These are phyloP conservation scores for Arabis alpina DNA, from an alignment of 345 rosid species.

Conservation along the genomic window DNA sequence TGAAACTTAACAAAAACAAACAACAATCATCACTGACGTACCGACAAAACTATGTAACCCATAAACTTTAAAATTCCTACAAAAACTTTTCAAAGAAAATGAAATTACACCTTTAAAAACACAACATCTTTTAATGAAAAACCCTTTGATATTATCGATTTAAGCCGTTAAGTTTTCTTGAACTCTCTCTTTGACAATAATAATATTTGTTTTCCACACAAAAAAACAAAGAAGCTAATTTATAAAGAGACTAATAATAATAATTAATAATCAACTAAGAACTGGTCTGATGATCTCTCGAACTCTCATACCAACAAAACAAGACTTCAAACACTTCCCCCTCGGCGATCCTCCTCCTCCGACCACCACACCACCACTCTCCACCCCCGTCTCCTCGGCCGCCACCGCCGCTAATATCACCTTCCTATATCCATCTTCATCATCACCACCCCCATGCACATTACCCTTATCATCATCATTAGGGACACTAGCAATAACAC, in stretches of 20 bases:
- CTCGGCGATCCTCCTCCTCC: conserved; percentile 48
- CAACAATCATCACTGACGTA: not conserved
- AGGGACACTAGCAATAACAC: not conserved
- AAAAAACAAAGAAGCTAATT: not conserved
- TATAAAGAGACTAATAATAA: conserved; percentile 2
- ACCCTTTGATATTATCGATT: not conserved
- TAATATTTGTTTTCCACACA: conserved; percentile 12
- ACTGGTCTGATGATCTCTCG: conserved; percentile 43
- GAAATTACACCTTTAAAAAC: not conserved
- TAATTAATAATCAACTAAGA: conserved; percentile 31
- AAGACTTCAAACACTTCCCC: conserved; percentile 46
- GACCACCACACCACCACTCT: conserved; percentile 25
- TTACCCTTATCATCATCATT: conserved; percentile 26
- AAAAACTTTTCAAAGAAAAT: not conserved
- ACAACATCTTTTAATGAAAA: not conserved
- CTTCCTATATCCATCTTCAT: conserved; percentile 31
- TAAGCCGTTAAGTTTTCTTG: conserved; percentile 30
- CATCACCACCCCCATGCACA: conserved; percentile 40
- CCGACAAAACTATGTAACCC: not conserved
- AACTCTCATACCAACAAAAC: conserved; percentile 40
- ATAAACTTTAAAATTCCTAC: not conserved
- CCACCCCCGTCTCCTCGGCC: conserved; percentile 31
- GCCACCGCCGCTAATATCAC: conserved; percentile 21
- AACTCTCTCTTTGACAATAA: not conserved
- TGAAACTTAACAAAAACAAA: not conserved